Percentiles rank a stretch among this genome's conserved stretches.
Evolutionary conservation across 352 stramenopile genomes (phyloP).

Genomic region (Globisporangium camurandrum): DNA sequence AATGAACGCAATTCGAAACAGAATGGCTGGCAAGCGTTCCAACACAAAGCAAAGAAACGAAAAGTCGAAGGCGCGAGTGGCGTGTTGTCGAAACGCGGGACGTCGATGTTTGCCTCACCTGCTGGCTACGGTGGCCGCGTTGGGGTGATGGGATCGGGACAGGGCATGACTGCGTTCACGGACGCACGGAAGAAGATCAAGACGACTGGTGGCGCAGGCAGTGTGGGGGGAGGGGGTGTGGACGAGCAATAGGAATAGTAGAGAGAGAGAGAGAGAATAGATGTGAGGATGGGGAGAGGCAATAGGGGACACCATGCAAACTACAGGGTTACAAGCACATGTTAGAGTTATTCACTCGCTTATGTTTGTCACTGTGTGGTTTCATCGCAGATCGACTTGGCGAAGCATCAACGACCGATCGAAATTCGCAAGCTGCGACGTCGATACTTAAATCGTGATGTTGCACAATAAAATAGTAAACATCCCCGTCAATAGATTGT

Average conservation of each 20-base stretch:
- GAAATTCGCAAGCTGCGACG: too few species aligned
- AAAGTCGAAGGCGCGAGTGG: conserved; percentile 56
- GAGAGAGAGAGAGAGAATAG: not conserved
- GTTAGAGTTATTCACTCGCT: too few species aligned
- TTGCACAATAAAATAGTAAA: too few species aligned
- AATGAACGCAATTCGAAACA: conserved; percentile 80
- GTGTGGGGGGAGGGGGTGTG: too few species aligned
- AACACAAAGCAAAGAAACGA: conserved; percentile 75
- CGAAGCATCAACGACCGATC: too few species aligned
- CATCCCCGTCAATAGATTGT: too few species aligned
- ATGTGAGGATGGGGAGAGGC: too few species aligned
- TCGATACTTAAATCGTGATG: too few species aligned
- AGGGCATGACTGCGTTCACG: conserved; percentile 81
- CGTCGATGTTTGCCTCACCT: conserved; percentile 87
- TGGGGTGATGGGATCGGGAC: conserved; percentile 81
- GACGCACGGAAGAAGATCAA: conserved; percentile 74
- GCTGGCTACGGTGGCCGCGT: conserved; percentile 78
- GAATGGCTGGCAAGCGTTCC: conserved; percentile 83
- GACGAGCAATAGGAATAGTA: not conserved
- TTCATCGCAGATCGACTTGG: too few species aligned
- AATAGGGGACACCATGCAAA: too few species aligned
- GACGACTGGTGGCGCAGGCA: not conserved
- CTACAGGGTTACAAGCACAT: too few species aligned
- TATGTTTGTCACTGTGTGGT: too few species aligned
- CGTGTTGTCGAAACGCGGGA: conserved; percentile 71